phyloP scores from a whole-genome alignment of 192 early-diverging fungal genomes.

The Backusella circina region DNA sequence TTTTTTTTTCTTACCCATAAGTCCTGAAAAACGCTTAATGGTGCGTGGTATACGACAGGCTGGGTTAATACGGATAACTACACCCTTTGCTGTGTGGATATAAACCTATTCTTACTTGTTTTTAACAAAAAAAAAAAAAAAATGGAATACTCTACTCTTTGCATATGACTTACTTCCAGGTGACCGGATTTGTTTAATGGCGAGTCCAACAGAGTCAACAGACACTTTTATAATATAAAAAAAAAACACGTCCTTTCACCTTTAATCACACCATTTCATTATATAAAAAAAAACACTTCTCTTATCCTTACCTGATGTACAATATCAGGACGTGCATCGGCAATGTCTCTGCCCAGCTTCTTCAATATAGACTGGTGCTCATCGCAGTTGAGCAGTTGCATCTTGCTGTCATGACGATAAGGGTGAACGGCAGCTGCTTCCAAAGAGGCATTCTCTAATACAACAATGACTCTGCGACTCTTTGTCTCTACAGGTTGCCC shows the following conservation, averaged over 20 bases:
- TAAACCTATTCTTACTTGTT: slow-evolving; percentile 59
- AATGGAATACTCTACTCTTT: too few species aligned
- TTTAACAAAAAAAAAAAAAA: not conserved
- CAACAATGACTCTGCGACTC: slow-evolving; percentile 77
- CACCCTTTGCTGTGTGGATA: slow-evolving; percentile 89
- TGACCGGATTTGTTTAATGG: slow-evolving; percentile 97
- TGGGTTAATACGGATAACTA: slow-evolving; percentile 95
- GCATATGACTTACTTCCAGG: slow-evolving; percentile 55
- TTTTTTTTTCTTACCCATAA: slow-evolving; percentile 73
- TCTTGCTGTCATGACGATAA: slow-evolving; percentile 66
- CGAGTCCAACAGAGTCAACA: slow-evolving; percentile 92
- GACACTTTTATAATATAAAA: slow-evolving; percentile 52
- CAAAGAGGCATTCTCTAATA: slow-evolving; percentile 83
- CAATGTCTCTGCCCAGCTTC: slow-evolving; percentile 71
- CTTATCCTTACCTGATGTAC: slow-evolving; percentile 76
- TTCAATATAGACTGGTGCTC: slow-evolving; percentile 88
- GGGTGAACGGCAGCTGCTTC: slow-evolving; percentile 85
- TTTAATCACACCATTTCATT: not conserved
- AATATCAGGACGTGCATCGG: slow-evolving; percentile 93
- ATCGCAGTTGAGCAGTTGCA: slow-evolving; percentile 94
- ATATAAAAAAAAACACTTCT: too few species aligned
- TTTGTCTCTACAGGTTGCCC: not conserved
- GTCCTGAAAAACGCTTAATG: slow-evolving; percentile 95
- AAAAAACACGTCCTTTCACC: not conserved
- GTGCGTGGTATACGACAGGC: slow-evolving; percentile 97